Evolutionary conservation across 1,139 yeast genomes (phyloP), one percentile per base, ranked within the genome.

Genomic region (Magnusiomyces tetraspermus): DNA sequence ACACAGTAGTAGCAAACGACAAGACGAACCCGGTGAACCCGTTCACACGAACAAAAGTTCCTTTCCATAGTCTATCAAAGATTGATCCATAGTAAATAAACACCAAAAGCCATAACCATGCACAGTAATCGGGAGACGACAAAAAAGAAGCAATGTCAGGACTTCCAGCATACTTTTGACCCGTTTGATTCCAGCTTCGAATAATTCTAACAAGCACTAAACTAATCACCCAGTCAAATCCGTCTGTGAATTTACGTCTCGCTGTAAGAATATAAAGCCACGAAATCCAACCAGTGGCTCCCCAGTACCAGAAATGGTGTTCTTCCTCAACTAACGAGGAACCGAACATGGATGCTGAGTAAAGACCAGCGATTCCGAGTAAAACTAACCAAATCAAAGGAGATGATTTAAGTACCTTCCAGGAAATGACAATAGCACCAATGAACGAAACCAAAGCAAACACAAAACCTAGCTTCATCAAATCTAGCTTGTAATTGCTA

Each of bases 241-340:
- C 61, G 30, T 56, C 55, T 10, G 58, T 50, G 56, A 60, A 60
- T 30, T 53, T 53, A 48, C 58, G 53, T 37, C 68, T 54, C 1
- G 66, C 59, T 3, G 64, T 59, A 2, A 61, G 55, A 31, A 64
- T 60, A 51, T 63, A 64, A 21, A 63, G 54, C 66, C 68, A 62
- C 1, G 66, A 59, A 17, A 67, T 58, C 62, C 69, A 61, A 1
- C 70, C 73, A 0, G 79, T 69, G 0, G 79, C 70, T 19, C 82
- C 72, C 76, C 92, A 84, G 86, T 95, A 92, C 99, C 99, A 92
- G 17, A 89, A 69, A 64, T 89, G 97, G 63, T 92, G 96, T 63
- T 92, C 99, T 66, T 92, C 99, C 62, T 92, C 99, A n/a, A 92
- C 85, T 58, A 89, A 74, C 26, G 96, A 87, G 40, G 96, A 86